These are phyloP conservation scores for Sarocladiaceae sp. DNA, from an alignment of 2,329 filamentous ascomycete species.

Conservation along the genomic window DNA sequence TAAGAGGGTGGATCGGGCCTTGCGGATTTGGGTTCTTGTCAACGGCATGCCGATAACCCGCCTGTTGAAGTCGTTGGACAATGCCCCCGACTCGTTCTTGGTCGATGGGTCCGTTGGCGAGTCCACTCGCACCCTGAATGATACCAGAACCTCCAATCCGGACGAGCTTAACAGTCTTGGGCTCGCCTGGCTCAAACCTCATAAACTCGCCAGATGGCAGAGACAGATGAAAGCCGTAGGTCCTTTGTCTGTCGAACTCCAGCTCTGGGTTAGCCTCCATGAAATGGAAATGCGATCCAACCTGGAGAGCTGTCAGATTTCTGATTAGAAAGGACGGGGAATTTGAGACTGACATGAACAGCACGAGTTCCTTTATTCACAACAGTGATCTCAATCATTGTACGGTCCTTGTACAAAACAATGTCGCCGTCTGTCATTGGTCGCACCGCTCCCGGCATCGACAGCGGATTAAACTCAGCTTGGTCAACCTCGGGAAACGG, in stretches of 20 bases:
- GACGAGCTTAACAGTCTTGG: constrained; percentile 83
- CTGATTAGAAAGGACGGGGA: too few species aligned
- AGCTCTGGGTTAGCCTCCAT: constrained; percentile 90
- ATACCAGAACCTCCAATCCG: constrained; percentile 78
- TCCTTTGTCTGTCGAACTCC: constrained; percentile 76
- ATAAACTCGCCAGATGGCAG: constrained; percentile 89
- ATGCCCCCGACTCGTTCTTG: constrained; percentile 60
- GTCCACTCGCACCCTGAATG: constrained; percentile 77
- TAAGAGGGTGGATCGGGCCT: constrained; percentile 54
- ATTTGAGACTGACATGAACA: too few species aligned
- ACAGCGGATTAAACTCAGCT: constrained; percentile 59
- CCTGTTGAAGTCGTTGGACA: constrained; percentile 59
- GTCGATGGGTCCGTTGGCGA: constrained; percentile 73
- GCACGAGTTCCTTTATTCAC: constrained; percentile 86
- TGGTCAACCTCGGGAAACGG: constrained; percentile 63
- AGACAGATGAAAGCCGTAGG: constrained; percentile 84
- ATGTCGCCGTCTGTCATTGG: constrained; percentile 62
- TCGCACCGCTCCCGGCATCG: constrained; percentile 76
- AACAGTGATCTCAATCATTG: constrained; percentile 69
- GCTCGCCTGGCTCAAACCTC: constrained; percentile 90
- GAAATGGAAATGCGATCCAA: constrained; percentile 95
- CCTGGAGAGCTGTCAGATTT: too few species aligned
- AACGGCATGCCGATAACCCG: constrained; percentile 73
- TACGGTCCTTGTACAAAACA: constrained; percentile 60
- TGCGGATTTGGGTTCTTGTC: constrained; percentile 55